A percentile compares a stretch with the other conserved stretches of the same genome.
phyloP scores from a whole-genome alignment of 495 filamentous ascomycete genomes.

The Podospora didyma region DNA sequence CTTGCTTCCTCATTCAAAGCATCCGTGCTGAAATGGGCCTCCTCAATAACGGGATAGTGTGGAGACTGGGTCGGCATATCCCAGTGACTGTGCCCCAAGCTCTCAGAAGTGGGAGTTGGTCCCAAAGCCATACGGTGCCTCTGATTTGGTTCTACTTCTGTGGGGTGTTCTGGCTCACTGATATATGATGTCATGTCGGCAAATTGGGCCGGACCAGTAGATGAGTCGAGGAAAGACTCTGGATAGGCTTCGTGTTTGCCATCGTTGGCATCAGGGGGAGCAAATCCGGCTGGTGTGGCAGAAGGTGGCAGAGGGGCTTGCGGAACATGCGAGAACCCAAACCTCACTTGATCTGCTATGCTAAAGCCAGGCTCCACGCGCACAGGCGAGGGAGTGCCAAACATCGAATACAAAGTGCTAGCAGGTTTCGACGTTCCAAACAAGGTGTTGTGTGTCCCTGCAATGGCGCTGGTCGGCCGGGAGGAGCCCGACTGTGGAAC shows the following conservation, averaged over 20 bases:
- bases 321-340: slow-evolving; percentile 30
- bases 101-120: slow-evolving; percentile 8
- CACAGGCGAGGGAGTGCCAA: slow-evolving; percentile 16
- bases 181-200: slow-evolving; percentile 15
- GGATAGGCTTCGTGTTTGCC: slow-evolving; percentile 18
- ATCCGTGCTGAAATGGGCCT: slow-evolving; percentile 19
- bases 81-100: slow-evolving; percentile 20
- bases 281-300: neutral
- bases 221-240: slow-evolving; percentile 17
- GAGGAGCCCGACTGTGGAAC: neutral
- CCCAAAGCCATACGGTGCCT: neutral
- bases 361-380: slow-evolving; percentile 11
- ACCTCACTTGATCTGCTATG: slow-evolving; percentile 29
- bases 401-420: slow-evolving; percentile 17
- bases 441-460: neutral
- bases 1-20: slow-evolving; percentile 16
- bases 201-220: slow-evolving; percentile 7
- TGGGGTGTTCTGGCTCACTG: slow-evolving; percentile 5
- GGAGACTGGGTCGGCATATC: slow-evolving; percentile 19
- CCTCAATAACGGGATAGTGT: slow-evolving; percentile 23
- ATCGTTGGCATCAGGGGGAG: neutral
- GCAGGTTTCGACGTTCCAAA: slow-evolving; percentile 14
- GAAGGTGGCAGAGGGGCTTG: slow-evolving; percentile 9
- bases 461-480: neutral
- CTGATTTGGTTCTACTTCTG: slow-evolving; percentile 3